Evolutionary conservation across 1,284 basidiomycete genomes (phyloP).

Genomic region (Sporisorium reilianum): DNA sequence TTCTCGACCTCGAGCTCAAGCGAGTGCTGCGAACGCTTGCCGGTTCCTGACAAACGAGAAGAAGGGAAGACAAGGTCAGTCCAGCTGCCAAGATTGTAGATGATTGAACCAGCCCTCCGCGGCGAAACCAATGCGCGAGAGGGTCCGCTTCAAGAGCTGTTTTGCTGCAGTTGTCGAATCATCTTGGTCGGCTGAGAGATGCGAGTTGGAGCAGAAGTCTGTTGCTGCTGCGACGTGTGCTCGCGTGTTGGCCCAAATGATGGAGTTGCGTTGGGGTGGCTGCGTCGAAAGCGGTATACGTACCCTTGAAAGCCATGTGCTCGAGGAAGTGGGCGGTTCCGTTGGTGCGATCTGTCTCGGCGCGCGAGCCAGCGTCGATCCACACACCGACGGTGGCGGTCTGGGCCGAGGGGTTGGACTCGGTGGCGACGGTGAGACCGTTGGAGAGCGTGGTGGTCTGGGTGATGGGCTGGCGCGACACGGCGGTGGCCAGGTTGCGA

Average conservation of each 20-base stretch:
- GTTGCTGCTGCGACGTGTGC: background rate
- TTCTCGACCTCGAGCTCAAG: slow-evolving; percentile 99
- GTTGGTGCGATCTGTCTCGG: slow-evolving; percentile 92
- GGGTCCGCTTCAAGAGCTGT: no score
- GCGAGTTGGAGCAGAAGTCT: background rate
- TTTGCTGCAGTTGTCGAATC: background rate
- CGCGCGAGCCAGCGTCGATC: slow-evolving; percentile 97
- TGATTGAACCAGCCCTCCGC: background rate
- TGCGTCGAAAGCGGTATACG: slow-evolving; percentile 28
- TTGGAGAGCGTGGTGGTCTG: slow-evolving; percentile 65
- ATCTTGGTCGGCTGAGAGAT: background rate
- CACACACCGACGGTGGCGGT: slow-evolving; percentile 98
- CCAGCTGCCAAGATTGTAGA: background rate
- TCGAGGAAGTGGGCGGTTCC: slow-evolving; percentile 99
- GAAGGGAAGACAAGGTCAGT: slow-evolving; percentile 6
- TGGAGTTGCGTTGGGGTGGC: background rate
- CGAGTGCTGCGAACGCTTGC: slow-evolving; percentile 86
- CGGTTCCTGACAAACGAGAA: slow-evolving; percentile 76
- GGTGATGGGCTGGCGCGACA: slow-evolving; percentile 59
- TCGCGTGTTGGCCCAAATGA: background rate
- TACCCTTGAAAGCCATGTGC: slow-evolving; percentile 81
- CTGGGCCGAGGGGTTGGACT: slow-evolving; percentile 91
- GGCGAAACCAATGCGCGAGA: background rate
- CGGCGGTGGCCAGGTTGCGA: slow-evolving; percentile 54
- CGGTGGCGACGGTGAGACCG: slow-evolving; percentile 72